Base-by-base conservation (phyloP, 345 rosid species). In the Populus nigra region DNA sequence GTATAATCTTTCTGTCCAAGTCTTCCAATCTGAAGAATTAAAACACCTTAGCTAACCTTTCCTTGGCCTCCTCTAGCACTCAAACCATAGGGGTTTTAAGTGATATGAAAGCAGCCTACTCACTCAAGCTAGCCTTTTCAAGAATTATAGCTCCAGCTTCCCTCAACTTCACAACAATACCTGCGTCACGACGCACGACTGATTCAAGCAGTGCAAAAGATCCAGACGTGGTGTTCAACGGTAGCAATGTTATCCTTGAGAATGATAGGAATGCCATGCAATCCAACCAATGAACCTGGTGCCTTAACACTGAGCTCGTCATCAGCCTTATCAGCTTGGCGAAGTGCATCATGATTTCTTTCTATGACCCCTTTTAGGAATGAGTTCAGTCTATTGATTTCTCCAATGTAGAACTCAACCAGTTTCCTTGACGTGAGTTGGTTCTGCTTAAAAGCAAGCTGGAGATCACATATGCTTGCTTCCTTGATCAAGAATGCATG, bases 71-170 rank as follows among this genome's bases (percentile, higher is more conserved):
- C 73, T 86, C 94, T 88, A 3, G 87, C 91, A 65, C 91, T 74
- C 80, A 87, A 92, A 25, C 90, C 94, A 72, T 1, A 53, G 1
- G 89, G 92, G 36, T 33, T 33, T 33, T 10, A 65, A 68, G 0
- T 4, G 7, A 5, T 1, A 0, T 11, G 85, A 77, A 49, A 94
- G 77, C n/a, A 86, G 86, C 76, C 62, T 0, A 88, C 27, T 92
- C 92, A 17, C 86, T 91, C 77, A 92, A 38, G 84, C 96, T 92
- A 55, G 93, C 91, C 81, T 92, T 92, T 27, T 96, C 96, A 65
- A 91, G 82, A 49, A 94, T 86, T n/a, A 92, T 84, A 8, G 92
- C 91, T 17, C 96, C 93, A 11, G 92, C 87, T 8, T 81, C 63
- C 75, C 89, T 87, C 38, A 92, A 75, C 79, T 85, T 88, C 50